phyloP scores from a whole-genome alignment of 768 basidiomycete genomes.

The Leccinellum rugosiceps region DNA sequence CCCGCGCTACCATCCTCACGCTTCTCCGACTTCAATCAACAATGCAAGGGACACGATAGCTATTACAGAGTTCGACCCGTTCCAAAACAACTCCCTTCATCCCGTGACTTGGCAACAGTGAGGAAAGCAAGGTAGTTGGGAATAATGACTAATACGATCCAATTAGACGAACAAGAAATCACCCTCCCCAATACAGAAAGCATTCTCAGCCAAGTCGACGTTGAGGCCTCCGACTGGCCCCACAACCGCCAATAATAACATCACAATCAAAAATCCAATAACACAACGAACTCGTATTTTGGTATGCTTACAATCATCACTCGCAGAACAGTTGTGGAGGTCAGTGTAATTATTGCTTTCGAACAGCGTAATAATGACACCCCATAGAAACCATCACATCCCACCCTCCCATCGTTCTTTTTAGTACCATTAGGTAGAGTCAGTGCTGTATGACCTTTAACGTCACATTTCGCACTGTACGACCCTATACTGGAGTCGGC shows the following conservation, averaged over 20 bases:
- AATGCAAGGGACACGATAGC: neutral
- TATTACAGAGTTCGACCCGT: neutral
- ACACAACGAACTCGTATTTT: neutral
- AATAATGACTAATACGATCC: neutral
- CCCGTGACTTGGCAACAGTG: neutral
- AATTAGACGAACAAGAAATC: neutral
- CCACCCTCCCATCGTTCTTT: too few relatives aligned
- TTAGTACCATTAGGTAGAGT: too few relatives aligned
- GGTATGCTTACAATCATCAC: neutral
- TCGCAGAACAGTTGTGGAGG: neutral
- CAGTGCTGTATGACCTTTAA: too few relatives aligned
- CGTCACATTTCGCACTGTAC: too few relatives aligned
- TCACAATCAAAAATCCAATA: neutral
- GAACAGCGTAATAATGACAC: too few relatives aligned
- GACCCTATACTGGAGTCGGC: too few relatives aligned
- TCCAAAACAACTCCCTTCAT: neutral
- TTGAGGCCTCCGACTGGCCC: neutral
- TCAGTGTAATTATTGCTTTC: neutral
- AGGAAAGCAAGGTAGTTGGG: neutral
- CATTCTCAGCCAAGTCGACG: neutral
- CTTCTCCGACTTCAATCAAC: neutral
- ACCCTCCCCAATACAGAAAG: neutral
- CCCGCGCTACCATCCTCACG: too few relatives aligned
- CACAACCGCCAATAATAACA: neutral
- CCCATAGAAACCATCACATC: too few relatives aligned